These are phyloP conservation scores for Salix dunnii DNA, from an alignment of 345 rosid genomes.

Conservation along the genomic window DNA sequence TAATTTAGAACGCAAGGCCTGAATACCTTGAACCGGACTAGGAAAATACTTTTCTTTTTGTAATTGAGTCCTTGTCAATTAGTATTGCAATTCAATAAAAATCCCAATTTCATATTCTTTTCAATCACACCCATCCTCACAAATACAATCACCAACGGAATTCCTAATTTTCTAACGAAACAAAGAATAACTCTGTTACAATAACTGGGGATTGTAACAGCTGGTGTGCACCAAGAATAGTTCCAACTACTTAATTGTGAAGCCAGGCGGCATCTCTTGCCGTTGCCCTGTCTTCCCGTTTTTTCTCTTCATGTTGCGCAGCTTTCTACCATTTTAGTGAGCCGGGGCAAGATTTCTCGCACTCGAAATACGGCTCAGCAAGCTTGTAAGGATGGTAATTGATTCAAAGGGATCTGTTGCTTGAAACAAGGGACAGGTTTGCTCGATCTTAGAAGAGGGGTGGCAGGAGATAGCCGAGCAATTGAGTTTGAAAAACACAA, in stretches of 20 bases:
- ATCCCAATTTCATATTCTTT: too few relatives aligned
- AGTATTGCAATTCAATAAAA: too few relatives aligned
- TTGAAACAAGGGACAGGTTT: slow-evolving; percentile 65
- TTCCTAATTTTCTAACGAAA: too few relatives aligned
- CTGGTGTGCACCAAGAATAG: neutral
- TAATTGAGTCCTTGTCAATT: too few relatives aligned
- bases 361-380: slow-evolving; percentile 26
- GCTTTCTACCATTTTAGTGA: neutral
- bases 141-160: too few relatives aligned
- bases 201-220: too few relatives aligned
- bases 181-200: too few relatives aligned
- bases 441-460: slow-evolving; percentile 50
- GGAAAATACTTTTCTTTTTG: too few relatives aligned
- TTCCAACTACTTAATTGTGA: neutral
- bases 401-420: slow-evolving; percentile 65
- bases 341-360: neutral
- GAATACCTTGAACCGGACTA: too few relatives aligned
- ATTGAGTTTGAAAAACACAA: too few relatives aligned
- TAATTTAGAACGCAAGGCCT: too few relatives aligned
- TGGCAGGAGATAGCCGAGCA: slow-evolving; percentile 42
- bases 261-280: neutral
- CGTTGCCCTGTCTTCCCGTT: neutral
- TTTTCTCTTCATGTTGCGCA: neutral
- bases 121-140: too few relatives aligned
- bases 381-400: slow-evolving; percentile 56